Evolutionary conservation across 148 eudicot species (phyloP), one percentile per base, ranked within the genome.

Genomic region (Persicaria tinctoria): DNA sequence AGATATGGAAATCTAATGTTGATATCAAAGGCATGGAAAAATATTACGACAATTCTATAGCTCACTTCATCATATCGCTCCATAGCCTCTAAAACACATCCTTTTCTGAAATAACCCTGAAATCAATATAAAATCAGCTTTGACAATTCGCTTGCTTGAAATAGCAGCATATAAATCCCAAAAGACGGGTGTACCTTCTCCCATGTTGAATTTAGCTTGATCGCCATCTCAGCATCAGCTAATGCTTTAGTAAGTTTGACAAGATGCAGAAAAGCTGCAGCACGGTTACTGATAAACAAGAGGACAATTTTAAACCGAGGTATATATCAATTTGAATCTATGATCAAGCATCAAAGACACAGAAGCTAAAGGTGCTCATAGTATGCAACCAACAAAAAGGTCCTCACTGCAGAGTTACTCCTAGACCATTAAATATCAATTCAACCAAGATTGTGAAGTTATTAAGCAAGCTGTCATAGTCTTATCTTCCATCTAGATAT

Each of bases 21-120:
- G 48, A 6, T 66, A 41, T 41, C 70, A 11, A 72, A n/a, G 64
- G 46, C 4, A 16, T 59, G 18, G 11, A 51, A 56, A 59, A 32
- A 76, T 12, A 20, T 5, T 49, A 2, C 5, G 50, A 70, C 38
- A 54, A 62, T 50, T 10, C 53, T 12, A 57, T 47, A 38, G 18
- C 80, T 73, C 80, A 95, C 98, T 80, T 95, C 96, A 76, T 90
- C 92, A 74, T 90, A 95, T 77, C 90, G 83, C 75, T 89, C 96
- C 97, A 95, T 85, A 32, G 96, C 96, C 84, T 95, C 99, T 79
- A 92, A 79, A 51, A 92, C 86, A 81, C 96, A 95, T 74, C 97
- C 99, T 86, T 95, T 95, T 79, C 99, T 86, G 80, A 95, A 95
- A 84, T 92, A 90, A 17, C 99, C 99, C 99, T 95, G 85, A 68